These are phyloP conservation scores for Ustilago esculenta DNA, from an alignment of 1,284 basidiomycete genomes.

Conservation along the genomic window DNA sequence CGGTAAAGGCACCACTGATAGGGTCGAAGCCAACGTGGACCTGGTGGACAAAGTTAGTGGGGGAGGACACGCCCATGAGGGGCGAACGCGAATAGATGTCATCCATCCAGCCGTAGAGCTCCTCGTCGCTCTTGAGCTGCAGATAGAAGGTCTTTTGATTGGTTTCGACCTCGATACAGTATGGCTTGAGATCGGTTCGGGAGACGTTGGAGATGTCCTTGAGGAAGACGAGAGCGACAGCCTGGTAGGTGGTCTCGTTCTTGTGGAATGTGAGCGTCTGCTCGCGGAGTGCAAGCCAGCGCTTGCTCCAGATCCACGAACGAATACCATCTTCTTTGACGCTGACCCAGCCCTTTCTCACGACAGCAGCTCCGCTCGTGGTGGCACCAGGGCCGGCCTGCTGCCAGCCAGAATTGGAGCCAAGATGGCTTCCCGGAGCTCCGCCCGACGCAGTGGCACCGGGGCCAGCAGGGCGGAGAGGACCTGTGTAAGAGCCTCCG, in stretches of 20 bases:
- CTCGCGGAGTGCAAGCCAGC: constrained; percentile 88
- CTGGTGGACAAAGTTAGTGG: constrained; percentile 97
- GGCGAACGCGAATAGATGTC: constrained; percentile 93
- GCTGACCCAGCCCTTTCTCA: constrained; percentile 65
- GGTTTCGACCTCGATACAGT: constrained; percentile 80
- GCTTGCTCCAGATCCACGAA: constrained; percentile 90
- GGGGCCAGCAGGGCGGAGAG: constrained; percentile 56
- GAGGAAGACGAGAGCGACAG: constrained; percentile 75
- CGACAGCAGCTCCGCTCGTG: constrained; percentile 51
- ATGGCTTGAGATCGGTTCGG: constrained; percentile 90
- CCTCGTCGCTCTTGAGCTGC: constrained; percentile 90
- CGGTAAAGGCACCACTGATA: constrained; percentile 90
- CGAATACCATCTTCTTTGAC: constrained; percentile 69
- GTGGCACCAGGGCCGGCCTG: constrained; percentile 44
- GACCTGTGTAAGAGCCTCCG: constrained; percentile 60
- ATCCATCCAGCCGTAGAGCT: constrained; percentile 95
- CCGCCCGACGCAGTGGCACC: constrained; percentile 33
- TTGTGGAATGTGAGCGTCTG: constrained; percentile 85
- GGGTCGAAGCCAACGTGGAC: constrained; percentile 98
- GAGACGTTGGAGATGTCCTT: constrained; percentile 86
- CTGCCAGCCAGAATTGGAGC: constrained; percentile 39
- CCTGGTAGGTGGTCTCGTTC: constrained; percentile 80
- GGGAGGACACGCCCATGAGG: constrained; percentile 89
- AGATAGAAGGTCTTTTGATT: constrained; percentile 80
- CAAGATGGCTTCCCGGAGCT: constrained; percentile 28